These are phyloP conservation scores for Clavispora fructus DNA, from an alignment of 805 yeast species.

Conservation along the genomic window DNA sequence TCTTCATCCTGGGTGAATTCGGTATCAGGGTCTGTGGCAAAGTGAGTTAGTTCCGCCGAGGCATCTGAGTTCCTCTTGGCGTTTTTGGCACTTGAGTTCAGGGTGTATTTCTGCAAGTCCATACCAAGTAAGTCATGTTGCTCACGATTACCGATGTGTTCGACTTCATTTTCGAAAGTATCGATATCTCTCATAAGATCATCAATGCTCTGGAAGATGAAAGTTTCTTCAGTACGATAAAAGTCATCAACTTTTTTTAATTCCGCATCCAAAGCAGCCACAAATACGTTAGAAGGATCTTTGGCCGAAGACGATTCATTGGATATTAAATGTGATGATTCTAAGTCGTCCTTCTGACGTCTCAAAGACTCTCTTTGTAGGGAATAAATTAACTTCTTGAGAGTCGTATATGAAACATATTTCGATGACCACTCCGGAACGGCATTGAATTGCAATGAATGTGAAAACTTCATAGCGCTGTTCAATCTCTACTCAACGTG, in stretches of 20 bases:
- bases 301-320: slow-evolving; percentile 18
- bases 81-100: not conserved
- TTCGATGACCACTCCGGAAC: slow-evolving; percentile 97
- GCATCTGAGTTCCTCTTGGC: slow-evolving; percentile 13
- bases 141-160: slow-evolving; percentile 1
- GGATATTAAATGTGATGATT: slow-evolving; percentile 24
- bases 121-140: not conserved
- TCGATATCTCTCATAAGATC: slow-evolving; percentile 57
- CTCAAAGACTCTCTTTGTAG: slow-evolving; percentile 61
- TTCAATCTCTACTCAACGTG: not conserved
- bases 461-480: slow-evolving; percentile 82
- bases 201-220: slow-evolving; percentile 47
- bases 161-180: slow-evolving; percentile 46
- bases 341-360: slow-evolving; percentile 22
- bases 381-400: slow-evolving; percentile 78
- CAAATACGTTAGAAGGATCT: slow-evolving; percentile 57
- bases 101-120: not conserved
- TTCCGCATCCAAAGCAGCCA: slow-evolving; percentile 72
- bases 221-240: slow-evolving; percentile 62
- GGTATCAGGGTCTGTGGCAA: slow-evolving; percentile 30
- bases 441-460: slow-evolving; percentile 91
- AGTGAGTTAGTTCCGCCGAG: slow-evolving; percentile 14
- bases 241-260: slow-evolving; percentile 70
- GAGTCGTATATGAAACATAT: slow-evolving; percentile 82
- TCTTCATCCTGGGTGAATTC: slow-evolving; percentile 25